Evolutionary conservation across 495 filamentous ascomycete genomes (phyloP), one percentile per base, ranked within the genome.

Genomic region (Aspergillus hancockii): DNA sequence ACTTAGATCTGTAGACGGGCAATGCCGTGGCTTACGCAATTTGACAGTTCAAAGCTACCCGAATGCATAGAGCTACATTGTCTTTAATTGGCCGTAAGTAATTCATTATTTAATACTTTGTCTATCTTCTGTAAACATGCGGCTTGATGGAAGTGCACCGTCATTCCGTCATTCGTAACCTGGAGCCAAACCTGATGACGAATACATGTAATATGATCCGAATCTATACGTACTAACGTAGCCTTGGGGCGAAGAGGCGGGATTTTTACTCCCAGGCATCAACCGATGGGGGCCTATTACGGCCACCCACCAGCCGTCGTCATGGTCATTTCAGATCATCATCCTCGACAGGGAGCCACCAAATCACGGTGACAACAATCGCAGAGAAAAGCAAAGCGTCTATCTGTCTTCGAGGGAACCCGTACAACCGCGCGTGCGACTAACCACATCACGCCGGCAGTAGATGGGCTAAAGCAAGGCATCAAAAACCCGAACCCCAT

Each of bases 381-480:
- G 8, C 21, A 23, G 5, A n/a, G 19, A 14, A 47, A n/a, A n/a
- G n/a, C 43, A 47, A 47, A 47, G 43, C 25, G 49, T 51, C 30
- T 52, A 32, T 49, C 10, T 40, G 23, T 34, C 49, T 32, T 52
- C n/a, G 51, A 54, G 19, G 18, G 19, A 40, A 16, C 23, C 31
- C 49, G 25, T 6, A 25, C 7, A 16, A 41, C 13, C 16, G 38
- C 38, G 16, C 38, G 38, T 2, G 38, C 16, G 38, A n/a, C 16
- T 22, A 22, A 47, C 18, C 43, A 8, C 19, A 2, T 14, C 34
- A 14, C 13, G 34, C 34, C 34, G 9, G 34, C 12, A 36, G 34
- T 36, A 36, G 13, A 36, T 9, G 23, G 10, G 34, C 49, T 28
- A 32, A 9, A 16, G 5, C 14, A 21, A 25, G 34, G 52, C 13